Percentiles rank a stretch among this genome's conserved stretches.
These are phyloP conservation scores for Dictyostelium brefeldianum DNA, from an alignment of 78 protist genomes.

Conservation along the genomic window DNA sequence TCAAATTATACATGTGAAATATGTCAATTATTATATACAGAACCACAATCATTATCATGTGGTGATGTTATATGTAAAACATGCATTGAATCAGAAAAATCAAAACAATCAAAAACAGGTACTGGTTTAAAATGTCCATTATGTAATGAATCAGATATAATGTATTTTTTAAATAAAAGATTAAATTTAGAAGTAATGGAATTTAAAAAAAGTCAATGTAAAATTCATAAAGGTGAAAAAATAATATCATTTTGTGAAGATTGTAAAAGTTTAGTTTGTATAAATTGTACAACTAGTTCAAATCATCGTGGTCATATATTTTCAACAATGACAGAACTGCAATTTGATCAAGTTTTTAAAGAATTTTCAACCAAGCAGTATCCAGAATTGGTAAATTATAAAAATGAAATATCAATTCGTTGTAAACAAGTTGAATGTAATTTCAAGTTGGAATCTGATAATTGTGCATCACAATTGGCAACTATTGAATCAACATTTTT, in stretches of 20 bases:
- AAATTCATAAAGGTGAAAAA: neutral
- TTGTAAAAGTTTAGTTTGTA: neutral
- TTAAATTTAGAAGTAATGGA: neutral
- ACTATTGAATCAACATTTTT: neutral
- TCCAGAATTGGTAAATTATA: neutral
- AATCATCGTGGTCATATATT: conserved; percentile 16
- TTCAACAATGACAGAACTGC: neutral
- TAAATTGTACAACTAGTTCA: neutral
- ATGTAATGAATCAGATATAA: neutral
- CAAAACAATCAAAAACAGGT: neutral
- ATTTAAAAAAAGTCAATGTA: conserved; percentile 14
- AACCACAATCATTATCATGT: conserved; percentile 21
- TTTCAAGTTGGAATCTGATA: neutral
- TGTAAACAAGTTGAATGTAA: neutral
- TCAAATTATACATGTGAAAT: neutral
- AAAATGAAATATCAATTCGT: neutral
- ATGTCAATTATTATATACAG: neutral
- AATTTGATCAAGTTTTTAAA: neutral
- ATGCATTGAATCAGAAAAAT: neutral
- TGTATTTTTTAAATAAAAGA: conserved; percentile 8
- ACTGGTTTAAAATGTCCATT: neutral
- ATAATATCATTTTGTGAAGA: neutral
- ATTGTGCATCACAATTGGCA: neutral
- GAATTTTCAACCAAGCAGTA: neutral
- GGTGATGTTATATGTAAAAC: neutral